Evolutionary conservation across 192 early-diverging fungal genomes (phyloP), one percentile per base, ranked within the genome.

Genomic region (Endogone sp.): DNA sequence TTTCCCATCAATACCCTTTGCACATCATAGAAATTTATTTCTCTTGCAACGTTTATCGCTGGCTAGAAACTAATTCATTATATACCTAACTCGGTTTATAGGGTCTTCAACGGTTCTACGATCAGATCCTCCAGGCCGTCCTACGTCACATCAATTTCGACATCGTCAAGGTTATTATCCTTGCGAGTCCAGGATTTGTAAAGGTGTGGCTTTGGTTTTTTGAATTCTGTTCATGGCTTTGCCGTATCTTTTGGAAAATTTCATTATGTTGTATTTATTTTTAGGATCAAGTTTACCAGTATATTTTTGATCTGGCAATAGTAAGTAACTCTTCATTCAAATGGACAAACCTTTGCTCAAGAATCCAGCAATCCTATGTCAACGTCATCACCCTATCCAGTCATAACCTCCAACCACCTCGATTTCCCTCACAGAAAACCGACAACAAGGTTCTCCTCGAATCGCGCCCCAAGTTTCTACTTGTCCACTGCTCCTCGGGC

Each of bases 181-280:
- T 99, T 21, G 95, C 93, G 37, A 97, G 95, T 74, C 98, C 98
- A 28, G 98, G 96, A 31, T 99, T 98, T 86, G 88, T 92, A 21
- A 91, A 88, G 87, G 90, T 92, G 78, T 54, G 57, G n/a, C 59
- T 3, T 24, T 66, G 20, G 20, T 56, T 21, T 26, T 64, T 26
- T n/a, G n/a, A 2, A 74, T 37, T 16, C n/a, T 76, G 55, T 60
- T 16, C 16, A 29, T 62, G 25, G 28, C 20, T 29, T 68, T 4
- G 30, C 8, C n/a, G n/a, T n/a, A n/a, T n/a, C n/a, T 63, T 20
- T 61, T 59, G 37, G 25, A 26, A 49, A 6, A 24, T 13, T 25
- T 37, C 23, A 30, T 56, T 64, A 9, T n/a, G n/a, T n/a, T n/a
- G n/a, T n/a, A n/a, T n/a, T n/a, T 59, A 6, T 29, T 23, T 78